Evolutionary conservation across 1,284 basidiomycete species (phyloP), one percentile per base, ranked within the genome.

Genomic region (Malassezia restricta): DNA sequence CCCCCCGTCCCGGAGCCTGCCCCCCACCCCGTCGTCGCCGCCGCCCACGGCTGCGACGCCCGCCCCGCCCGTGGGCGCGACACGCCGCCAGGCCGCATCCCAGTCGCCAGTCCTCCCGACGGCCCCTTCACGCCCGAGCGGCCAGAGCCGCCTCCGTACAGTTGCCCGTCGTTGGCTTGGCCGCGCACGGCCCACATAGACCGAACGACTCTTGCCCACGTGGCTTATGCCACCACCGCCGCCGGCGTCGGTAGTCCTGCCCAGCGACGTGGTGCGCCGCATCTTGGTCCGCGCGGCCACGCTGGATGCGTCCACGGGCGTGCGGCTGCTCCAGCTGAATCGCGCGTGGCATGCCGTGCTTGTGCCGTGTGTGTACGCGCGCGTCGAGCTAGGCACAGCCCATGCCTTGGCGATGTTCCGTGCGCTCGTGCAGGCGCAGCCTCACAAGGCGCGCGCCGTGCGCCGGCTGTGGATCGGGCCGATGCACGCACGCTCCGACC

Each of bases 391-490:
- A 11, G 12, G 27, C 28, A 37, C 47, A 30, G 43, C 43, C 4
- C 7, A 17, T 3, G 43, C 53, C 12, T 38, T 55, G 11, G 33
- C 27, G 24, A 15, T 9, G 8, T 55, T 55, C 40, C 27, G 41
- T 3, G 15, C 38, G 20, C 30, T 50, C n/a, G 40, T 55, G 11
- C 38, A 24, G 3, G 32, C 9, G 24, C 38, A 30, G 6, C 45
- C 63, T 1, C 59, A 62, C 3, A 9, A 60, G 7, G 64, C 63
- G 2, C 60, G 67, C 8, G 40, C 51, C 17, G 65, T 71, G 5
- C 54, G 56, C 3, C 31, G 58, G 2, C 43, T 71, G 9, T 71
- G 67, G 66, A 57, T 71, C 20, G 67, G 66, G 7, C 69, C 69
- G 4, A 44, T 56, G 17, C 40, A 51, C 8, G 59, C 62, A 15